Conservation (phyloP, 768 basidiomycete genomes). For the Trichaptum fuscoviolaceum region DNA sequence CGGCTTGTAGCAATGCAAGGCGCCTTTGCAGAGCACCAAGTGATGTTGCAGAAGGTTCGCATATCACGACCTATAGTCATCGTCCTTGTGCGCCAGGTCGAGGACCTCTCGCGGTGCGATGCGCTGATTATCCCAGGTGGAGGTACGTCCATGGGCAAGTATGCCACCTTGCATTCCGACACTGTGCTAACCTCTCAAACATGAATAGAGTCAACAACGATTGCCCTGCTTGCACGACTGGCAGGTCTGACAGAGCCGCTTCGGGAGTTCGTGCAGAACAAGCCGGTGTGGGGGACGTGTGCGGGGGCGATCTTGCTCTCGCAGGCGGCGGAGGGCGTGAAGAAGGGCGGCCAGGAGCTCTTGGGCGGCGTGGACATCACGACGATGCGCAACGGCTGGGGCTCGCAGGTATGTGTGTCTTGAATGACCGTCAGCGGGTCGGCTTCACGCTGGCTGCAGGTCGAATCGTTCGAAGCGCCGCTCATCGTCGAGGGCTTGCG, state of each 20-base stretch:
- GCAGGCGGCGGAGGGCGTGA: constrained; percentile 64
- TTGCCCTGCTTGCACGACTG: constrained; percentile 67
- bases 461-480: constrained; percentile 87
- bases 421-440: constrained; percentile 1
- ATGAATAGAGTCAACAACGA: constrained; percentile 81
- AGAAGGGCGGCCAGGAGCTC: constrained; percentile 85
- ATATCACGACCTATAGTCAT: constrained; percentile 40
- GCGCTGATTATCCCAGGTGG: constrained; percentile 94
- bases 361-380: constrained; percentile 75
- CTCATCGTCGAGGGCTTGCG: constrained; percentile 60
- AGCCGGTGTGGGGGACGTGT: constrained; percentile 93
- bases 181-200: background rate
- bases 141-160: constrained; percentile 35
- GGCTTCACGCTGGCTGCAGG: constrained; percentile 32
- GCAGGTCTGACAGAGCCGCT: constrained; percentile 80
- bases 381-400: constrained; percentile 88
- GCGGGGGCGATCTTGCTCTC: constrained; percentile 91
- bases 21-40: constrained; percentile 85
- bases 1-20: constrained; percentile 73
- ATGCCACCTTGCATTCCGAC: constrained; percentile 3
- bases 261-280: constrained; percentile 59
- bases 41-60: constrained; percentile 55
- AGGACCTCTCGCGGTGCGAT: constrained; percentile 72
- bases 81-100: constrained; percentile 62
- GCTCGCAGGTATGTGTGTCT: constrained; percentile 63